phyloP scores from a whole-genome alignment of 768 basidiomycete species.

The Suillus clintonianus region DNA sequence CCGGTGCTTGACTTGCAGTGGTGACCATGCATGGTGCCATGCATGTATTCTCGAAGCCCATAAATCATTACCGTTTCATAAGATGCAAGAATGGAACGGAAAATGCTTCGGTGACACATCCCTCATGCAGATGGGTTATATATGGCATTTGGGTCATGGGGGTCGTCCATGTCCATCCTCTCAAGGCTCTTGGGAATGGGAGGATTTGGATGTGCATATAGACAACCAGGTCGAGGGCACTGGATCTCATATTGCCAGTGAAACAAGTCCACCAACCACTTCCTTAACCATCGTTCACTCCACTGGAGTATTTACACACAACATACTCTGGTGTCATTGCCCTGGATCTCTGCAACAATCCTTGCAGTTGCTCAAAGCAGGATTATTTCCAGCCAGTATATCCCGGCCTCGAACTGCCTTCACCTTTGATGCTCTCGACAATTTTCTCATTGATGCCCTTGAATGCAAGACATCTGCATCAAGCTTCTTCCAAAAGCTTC shows the following conservation, averaged over 20 bases:
- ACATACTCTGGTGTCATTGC: slow-evolving; percentile 5
- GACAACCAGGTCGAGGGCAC: neutral
- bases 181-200: neutral
- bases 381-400: neutral
- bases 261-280: neutral
- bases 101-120: slow-evolving; percentile 10
- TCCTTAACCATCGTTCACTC: neutral
- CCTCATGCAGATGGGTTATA: slow-evolving; percentile 20
- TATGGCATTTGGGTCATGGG: slow-evolving; percentile 22
- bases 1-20: slow-evolving; percentile 3
- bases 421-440: slow-evolving; percentile 22
- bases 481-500: slow-evolving; percentile 12
- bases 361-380: neutral
- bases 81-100: slow-evolving; percentile 22
- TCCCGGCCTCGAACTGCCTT: neutral
- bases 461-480: slow-evolving; percentile 10
- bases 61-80: slow-evolving; percentile 14
- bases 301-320: slow-evolving; percentile 7
- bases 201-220: neutral
- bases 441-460: slow-evolving; percentile 18
- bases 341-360: neutral
- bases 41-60: neutral
- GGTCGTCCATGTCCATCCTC: slow-evolving; percentile 15
- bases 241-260: neutral
- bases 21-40: neutral